Conservation (phyloP, 2,329 filamentous ascomycete genomes). For the Colletotrichum lini region DNA sequence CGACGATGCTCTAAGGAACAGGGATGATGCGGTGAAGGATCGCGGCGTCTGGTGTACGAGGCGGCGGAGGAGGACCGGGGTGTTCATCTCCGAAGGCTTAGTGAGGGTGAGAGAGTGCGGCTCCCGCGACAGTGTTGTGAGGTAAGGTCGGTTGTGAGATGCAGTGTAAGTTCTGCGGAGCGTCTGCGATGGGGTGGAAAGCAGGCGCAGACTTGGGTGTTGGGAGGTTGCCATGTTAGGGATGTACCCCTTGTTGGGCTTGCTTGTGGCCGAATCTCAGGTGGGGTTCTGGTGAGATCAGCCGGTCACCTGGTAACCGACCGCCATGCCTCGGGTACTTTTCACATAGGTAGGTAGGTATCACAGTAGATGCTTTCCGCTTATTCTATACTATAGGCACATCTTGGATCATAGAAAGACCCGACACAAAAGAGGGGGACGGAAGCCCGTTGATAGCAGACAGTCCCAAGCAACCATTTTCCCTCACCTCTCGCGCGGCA, state of each 20-base stretch:
- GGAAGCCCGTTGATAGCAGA: too few species aligned
- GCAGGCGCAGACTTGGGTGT: background rate
- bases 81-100: constrained; percentile 18
- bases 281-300: constrained; percentile 17
- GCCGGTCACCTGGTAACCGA: background rate
- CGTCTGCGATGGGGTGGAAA: background rate
- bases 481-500: too few species aligned
- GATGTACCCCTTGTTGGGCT: constrained; percentile 28
- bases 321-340: background rate
- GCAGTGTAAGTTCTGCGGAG: constrained; percentile 4
- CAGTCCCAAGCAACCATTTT: too few species aligned
- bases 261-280: constrained; percentile 5
- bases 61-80: constrained; percentile 19
- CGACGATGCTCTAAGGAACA: background rate
- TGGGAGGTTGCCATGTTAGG: constrained; percentile 12
- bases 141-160: background rate
- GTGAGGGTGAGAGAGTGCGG: background rate
- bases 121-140: background rate
- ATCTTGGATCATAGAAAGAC: too few species aligned
- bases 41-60: constrained; percentile 21
- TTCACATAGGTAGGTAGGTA: too few species aligned
- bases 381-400: too few species aligned
- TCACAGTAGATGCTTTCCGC: background rate
- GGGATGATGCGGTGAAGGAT: constrained; percentile 2
- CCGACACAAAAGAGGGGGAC: too few species aligned